Conservation (phyloP, 805 yeast species). For the Ogataea ramenticola region DNA sequence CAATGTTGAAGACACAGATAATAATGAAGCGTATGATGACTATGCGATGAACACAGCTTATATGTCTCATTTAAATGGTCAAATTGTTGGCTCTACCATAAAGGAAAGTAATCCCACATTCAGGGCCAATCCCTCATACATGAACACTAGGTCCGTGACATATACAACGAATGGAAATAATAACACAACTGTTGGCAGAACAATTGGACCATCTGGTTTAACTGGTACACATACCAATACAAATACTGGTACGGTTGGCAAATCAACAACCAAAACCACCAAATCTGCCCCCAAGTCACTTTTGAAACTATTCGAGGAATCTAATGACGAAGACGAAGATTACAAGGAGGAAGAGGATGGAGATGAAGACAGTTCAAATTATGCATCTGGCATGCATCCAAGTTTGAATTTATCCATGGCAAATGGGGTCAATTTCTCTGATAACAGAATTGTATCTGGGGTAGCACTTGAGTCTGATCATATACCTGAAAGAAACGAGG, state of each 20-base stretch:
- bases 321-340: slow-evolving; percentile 21
- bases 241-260: slow-evolving; percentile 1
- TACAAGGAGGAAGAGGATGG: slow-evolving; percentile 24
- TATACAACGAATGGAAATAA: slow-evolving; percentile 4
- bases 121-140: not conserved
- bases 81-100: not conserved
- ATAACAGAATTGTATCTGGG: not conserved
- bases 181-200: not conserved
- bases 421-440: not conserved
- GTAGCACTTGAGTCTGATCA: not conserved
- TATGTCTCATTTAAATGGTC: not conserved
- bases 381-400: not conserved
- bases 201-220: slow-evolving; percentile 1
- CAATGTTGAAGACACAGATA: slow-evolving; percentile 22
- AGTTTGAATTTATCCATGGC: slow-evolving; percentile 3
- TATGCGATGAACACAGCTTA: not conserved
- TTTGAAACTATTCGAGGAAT: slow-evolving; percentile 58
- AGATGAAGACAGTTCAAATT: slow-evolving; percentile 8
- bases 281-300: slow-evolving; percentile 68
- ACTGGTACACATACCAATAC: not conserved
- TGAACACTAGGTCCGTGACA: not conserved
- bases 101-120: not conserved
- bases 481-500: slow-evolving; percentile 32
- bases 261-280: slow-evolving; percentile 19
- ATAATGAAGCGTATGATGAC: not conserved